Conservation (phyloP, 345 rosid genomes). For the Eucalyptus regnans region DNA sequence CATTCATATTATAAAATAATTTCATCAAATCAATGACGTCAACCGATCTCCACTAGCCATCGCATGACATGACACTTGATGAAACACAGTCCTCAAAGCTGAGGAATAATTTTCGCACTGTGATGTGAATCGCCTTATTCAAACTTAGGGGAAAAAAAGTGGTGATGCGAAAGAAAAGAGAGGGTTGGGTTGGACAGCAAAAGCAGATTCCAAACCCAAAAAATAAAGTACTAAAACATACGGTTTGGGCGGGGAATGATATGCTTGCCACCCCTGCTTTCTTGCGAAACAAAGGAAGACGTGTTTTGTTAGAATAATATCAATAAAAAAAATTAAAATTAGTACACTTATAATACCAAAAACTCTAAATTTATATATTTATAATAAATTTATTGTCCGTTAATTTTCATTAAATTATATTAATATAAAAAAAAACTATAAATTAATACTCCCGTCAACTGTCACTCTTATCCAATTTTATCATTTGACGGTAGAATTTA, state of each 20-base stretch:
- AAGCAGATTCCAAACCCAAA: not conserved
- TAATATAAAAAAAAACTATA: too few species aligned
- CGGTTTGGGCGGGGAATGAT: not conserved
- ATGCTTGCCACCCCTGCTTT: not conserved
- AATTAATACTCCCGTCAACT: accelerated
- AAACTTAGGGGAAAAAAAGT: not conserved
- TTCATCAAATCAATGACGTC: not conserved
- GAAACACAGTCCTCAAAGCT: not conserved
- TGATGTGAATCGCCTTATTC: not conserved
- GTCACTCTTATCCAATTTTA: accelerated
- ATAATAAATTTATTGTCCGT: accelerated
- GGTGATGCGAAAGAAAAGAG: not conserved
- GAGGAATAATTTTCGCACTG: not conserved
- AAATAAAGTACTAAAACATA: not conserved
- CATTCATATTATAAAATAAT: not conserved
- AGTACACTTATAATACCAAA: too few species aligned
- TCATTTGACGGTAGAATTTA: too few species aligned
- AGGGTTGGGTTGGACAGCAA: not conserved
- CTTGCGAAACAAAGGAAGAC: not conserved
- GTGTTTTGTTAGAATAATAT: not conserved
- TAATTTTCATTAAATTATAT: too few species aligned
- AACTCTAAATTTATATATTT: too few species aligned
- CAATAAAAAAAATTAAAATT: too few species aligned
- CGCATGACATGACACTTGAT: not conserved
- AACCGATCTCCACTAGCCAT: not conserved